Conservation (phyloP, 2,329 filamentous ascomycete species). For the Colletotrichum chlorophyti region DNA sequence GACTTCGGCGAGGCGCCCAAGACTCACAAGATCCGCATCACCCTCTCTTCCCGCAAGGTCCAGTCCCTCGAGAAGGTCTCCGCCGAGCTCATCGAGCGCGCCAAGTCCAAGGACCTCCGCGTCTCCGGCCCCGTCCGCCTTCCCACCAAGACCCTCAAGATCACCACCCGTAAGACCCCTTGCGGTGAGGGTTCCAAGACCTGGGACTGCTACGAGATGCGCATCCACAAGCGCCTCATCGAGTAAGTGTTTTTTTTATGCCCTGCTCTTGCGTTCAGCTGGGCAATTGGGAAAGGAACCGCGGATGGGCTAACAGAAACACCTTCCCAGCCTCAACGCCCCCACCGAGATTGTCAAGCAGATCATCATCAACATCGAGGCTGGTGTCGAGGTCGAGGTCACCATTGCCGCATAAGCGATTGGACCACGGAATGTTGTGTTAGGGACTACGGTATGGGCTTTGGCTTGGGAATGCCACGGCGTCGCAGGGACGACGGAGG, state of each 20-base stretch:
- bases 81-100: constrained; percentile 96
- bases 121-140: constrained; percentile 92
- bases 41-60: constrained; percentile 84
- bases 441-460: constrained; percentile 21
- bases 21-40: constrained; percentile 97
- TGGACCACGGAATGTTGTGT: background rate
- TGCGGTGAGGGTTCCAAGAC: constrained; percentile 99
- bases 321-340: constrained; percentile 75
- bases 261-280: background rate
- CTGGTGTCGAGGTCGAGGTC: constrained; percentile 91
- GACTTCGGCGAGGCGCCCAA: constrained; percentile 91
- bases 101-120: constrained; percentile 97
- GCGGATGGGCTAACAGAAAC: background rate
- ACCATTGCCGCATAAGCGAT: constrained; percentile 80
- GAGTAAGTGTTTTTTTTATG: constrained; percentile 63
- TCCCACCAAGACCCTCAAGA: constrained; percentile 95
- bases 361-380: constrained; percentile 96
- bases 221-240: constrained; percentile 98
- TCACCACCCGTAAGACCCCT: constrained; percentile 98
- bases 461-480: constrained; percentile 14
- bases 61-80: constrained; percentile 97
- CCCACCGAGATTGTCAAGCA: constrained; percentile 98
- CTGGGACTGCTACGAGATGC: constrained; percentile 99
- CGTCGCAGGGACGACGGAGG: background rate
- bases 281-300: background rate